These are phyloP conservation scores for Backusella westeae DNA, from an alignment of 192 early-diverging fungal species.

Conservation along the genomic window DNA sequence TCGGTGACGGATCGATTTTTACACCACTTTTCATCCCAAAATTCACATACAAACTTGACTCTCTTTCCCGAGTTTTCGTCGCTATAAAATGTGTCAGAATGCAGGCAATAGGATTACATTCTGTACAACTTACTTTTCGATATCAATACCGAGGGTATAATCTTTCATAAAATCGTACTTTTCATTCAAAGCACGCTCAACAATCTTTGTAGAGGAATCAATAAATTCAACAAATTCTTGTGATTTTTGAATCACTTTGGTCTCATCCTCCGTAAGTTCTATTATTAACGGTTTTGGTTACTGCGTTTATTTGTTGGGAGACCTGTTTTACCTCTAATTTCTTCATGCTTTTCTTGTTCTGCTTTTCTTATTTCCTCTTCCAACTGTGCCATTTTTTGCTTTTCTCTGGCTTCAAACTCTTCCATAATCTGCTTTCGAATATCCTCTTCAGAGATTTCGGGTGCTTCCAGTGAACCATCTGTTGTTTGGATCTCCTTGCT, in stretches of 20 bases:
- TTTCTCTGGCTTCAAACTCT: constrained; percentile 60
- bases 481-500: constrained; percentile 85
- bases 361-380: constrained; percentile 48
- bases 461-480: constrained; percentile 52
- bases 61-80: constrained; percentile 64
- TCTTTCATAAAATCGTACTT: constrained; percentile 92
- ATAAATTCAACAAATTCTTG: constrained; percentile 84
- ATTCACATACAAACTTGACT: constrained; percentile 67
- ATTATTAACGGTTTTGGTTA: neutral
- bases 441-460: constrained; percentile 48
- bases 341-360: constrained; percentile 35
- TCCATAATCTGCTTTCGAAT: constrained; percentile 58
- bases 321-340: constrained; percentile 33
- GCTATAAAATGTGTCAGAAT: constrained; percentile 12
- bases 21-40: constrained; percentile 81
- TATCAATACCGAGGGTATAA: constrained; percentile 72
- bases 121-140: constrained; percentile 42
- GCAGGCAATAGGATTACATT: neutral
- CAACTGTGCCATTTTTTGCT: constrained; percentile 38
- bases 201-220: constrained; percentile 79
- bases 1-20: constrained; percentile 92
- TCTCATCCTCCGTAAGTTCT: constrained; percentile 87
- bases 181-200: constrained; percentile 88
- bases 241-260: constrained; percentile 70
- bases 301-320: too few relatives aligned